Evolutionary conservation across 257 asterid genomes (phyloP), one percentile per base, ranked within the genome.

Genomic region (Primulina huaijiensis): DNA sequence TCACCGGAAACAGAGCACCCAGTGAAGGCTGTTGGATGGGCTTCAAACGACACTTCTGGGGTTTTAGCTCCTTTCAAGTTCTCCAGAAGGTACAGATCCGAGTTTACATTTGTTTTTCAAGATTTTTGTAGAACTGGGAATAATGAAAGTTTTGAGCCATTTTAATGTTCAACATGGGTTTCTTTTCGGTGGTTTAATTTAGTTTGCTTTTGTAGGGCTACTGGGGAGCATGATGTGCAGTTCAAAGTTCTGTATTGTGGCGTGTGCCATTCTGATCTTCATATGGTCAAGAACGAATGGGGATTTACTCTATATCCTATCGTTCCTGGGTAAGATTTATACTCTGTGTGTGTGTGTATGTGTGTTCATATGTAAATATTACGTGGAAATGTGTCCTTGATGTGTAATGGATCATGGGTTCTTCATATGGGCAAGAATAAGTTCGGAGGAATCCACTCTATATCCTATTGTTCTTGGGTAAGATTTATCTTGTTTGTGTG

Each of bases 401-500:
- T 46, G 19, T 46, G 14, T 46, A 46, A 16, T 12, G 55, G 55
- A 12, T 46, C 3, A 46, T 46, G 19, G 55, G n/a, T 46, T 38
- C 3, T 38, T 38, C 14, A 58, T 25, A 58, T 43, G 53, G 64
- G 61, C 55, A 74, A 61, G 57, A 74, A 74, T 37, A 69, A 67
- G 30, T 74, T n/a, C 4, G 8, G 21, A 63, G 68, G 69, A 34
- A 2, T 33, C 21, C 11, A 27, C 63, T 31, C 34, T 31, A 27
- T 74, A 74, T 63, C 73, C 74, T 67, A 21, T 67, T 57, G 74
- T 74, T n/a, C 78, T 68, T 2, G 78, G 74, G 78, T 60, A 50
- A 23, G 55, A 16, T 46, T 46, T 12, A 16, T 46, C 6, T 2
- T 46, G 19, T 46, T 12, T 46, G 55, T 14, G 19, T 5, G 19